Conservation (phyloP, 192 early-diverging fungal genomes). For the Gaertneriomyces sp. region DNA sequence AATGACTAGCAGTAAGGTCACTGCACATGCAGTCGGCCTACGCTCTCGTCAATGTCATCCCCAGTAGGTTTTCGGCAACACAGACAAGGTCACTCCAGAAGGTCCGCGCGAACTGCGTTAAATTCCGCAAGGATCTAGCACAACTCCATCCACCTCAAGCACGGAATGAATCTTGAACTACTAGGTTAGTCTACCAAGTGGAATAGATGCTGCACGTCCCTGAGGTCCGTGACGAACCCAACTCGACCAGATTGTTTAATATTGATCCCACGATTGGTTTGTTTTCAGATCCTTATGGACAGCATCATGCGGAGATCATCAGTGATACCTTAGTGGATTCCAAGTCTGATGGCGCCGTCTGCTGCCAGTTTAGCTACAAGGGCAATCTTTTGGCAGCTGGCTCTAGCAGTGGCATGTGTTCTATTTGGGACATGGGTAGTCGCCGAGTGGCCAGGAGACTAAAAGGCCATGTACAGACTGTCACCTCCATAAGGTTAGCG, state of each 20-base stretch:
- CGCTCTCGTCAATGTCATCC: too few relatives aligned
- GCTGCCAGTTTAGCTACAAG: constrained; percentile 70
- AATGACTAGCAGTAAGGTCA: too few relatives aligned
- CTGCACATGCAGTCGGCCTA: too few relatives aligned
- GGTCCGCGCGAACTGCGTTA: too few relatives aligned
- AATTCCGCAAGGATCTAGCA: too few relatives aligned
- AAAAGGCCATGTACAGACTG: constrained; percentile 67
- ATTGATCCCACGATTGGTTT: not conserved
- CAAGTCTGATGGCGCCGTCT: constrained; percentile 54
- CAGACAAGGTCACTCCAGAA: too few relatives aligned
- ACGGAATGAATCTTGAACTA: constrained; percentile 12
- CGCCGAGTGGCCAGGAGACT: constrained; percentile 68
- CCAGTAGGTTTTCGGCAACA: too few relatives aligned
- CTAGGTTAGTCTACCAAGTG: not conserved
- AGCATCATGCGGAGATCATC: constrained; percentile 62
- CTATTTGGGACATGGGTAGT: constrained; percentile 88
- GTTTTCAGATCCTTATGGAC: constrained; percentile 26
- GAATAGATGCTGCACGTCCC: not conserved
- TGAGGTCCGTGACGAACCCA: not conserved
- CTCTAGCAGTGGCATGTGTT: constrained; percentile 71
- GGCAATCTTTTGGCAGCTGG: constrained; percentile 83
- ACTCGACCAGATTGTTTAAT: not conserved
- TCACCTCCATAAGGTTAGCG: constrained; percentile 72
- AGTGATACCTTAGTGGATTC: constrained; percentile 61
- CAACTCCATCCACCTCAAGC: too few relatives aligned